These are phyloP conservation scores for Cercospora sp. DNA, from an alignment of 2,329 filamentous ascomycete genomes.

Conservation along the genomic window DNA sequence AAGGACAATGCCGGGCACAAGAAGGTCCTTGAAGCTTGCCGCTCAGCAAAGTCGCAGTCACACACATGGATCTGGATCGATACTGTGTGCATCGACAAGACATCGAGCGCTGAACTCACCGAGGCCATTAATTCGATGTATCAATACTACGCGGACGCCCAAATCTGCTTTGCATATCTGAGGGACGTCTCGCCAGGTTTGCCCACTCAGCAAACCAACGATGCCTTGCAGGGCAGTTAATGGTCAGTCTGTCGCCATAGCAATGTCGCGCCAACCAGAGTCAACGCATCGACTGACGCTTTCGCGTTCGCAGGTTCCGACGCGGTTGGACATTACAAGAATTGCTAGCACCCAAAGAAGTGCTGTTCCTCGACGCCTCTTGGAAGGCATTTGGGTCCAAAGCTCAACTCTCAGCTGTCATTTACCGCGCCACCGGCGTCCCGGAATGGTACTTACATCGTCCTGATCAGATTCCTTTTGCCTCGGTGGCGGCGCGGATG, in stretches of 20 bases:
- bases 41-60: conserved; percentile 26
- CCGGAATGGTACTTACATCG: conserved; percentile 5
- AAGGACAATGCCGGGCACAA: conserved; percentile 7
- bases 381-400: conserved; percentile 10
- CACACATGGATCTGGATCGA: conserved; percentile 21
- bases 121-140: conserved; percentile 39
- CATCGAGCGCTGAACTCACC: conserved; percentile 48
- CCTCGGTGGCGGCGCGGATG: conserved; percentile 14
- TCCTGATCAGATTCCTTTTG: conserved; percentile 1
- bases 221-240: conserved; percentile 7
- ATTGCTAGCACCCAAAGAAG: conserved; percentile 10
- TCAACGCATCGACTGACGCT: background rate
- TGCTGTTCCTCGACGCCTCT: conserved; percentile 10
- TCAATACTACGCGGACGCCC: conserved; percentile 32
- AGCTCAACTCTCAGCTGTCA: conserved; percentile 19
- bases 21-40: conserved; percentile 18
- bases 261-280: background rate
- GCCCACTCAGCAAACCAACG: background rate
- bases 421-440: conserved; percentile 1
- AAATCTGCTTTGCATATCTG: conserved; percentile 13
- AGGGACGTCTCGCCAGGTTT: conserved; percentile 8
- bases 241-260: conserved; percentile 6
- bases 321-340: conserved; percentile 7
- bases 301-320: conserved; percentile 1
- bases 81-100: conserved; percentile 22